Conservation (phyloP, 768 basidiomycete genomes). For the Termitomyces sp. region DNA sequence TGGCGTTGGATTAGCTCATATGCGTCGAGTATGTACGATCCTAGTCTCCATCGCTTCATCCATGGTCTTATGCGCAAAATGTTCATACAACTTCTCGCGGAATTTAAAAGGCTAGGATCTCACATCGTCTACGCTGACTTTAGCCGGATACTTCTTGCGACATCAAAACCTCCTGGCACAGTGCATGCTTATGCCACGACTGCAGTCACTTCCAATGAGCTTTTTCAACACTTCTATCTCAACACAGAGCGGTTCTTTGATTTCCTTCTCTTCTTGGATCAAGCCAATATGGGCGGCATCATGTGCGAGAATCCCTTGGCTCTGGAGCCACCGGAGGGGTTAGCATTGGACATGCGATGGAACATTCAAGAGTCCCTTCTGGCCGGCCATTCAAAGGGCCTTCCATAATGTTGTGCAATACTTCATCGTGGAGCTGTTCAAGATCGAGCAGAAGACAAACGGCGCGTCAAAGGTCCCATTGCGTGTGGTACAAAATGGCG, state of each 20-base stretch:
- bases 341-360: constrained; percentile 84
- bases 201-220: constrained; percentile 90
- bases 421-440: constrained; percentile 85
- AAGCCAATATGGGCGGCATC: constrained; percentile 87
- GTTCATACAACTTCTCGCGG: constrained; percentile 94
- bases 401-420: constrained; percentile 73
- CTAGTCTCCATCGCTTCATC: constrained; percentile 89
- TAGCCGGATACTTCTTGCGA: constrained; percentile 84
- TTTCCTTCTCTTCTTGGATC: constrained; percentile 93
- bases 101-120: constrained; percentile 93
- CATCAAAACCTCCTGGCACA: constrained; percentile 93
- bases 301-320: constrained; percentile 80
- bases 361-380: constrained; percentile 92
- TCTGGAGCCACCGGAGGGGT: constrained; percentile 62
- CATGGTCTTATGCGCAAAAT: constrained; percentile 97
- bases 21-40: constrained; percentile 85
- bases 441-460: constrained; percentile 62
- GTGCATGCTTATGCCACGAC: constrained; percentile 94
- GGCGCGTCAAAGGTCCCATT: constrained; percentile 67
- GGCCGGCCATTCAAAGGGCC: constrained; percentile 70
- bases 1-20: constrained; percentile 96
- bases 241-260: constrained; percentile 89
- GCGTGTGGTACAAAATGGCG: constrained; percentile 62
- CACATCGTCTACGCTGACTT: constrained; percentile 94
- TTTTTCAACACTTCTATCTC: constrained; percentile 92